phyloP scores from a whole-genome alignment of 768 basidiomycete species.

The Boletus sp. region DNA sequence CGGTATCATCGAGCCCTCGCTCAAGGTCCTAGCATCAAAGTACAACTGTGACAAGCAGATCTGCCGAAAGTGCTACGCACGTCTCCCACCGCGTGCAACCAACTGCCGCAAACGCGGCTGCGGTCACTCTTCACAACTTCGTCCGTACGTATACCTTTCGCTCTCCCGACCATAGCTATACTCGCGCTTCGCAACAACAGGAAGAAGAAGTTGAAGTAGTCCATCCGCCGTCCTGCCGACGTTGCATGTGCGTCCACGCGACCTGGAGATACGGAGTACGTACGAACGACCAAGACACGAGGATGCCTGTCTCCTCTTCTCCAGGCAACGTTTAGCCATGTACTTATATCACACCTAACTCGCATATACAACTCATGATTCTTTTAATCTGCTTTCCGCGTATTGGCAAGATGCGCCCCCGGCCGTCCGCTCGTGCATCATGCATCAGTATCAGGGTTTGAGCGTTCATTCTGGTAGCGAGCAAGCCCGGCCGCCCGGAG shows the following conservation, averaged over 20 bases:
- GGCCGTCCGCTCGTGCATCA: too few species aligned
- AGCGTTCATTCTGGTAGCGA: not conserved
- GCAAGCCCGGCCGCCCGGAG: not conserved
- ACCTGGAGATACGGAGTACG: slow-evolving; percentile 13
- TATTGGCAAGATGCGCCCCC: not conserved
- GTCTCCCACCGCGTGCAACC: slow-evolving; percentile 97
- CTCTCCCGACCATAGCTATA: not conserved
- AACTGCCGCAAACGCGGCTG: slow-evolving; percentile 97
- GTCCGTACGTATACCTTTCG: slow-evolving; percentile 59
- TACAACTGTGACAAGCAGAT: slow-evolving; percentile 99
- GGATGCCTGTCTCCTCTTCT: not conserved
- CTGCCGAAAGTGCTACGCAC: slow-evolving; percentile 99
- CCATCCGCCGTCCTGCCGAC: slow-evolving; percentile 5
- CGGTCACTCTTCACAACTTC: slow-evolving; percentile 87
- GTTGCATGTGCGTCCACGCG: not conserved
- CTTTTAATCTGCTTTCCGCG: not conserved
- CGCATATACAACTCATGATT: slow-evolving; percentile 20
- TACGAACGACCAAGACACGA: slow-evolving; percentile 3
- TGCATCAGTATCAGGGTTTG: not conserved
- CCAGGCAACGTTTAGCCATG: slow-evolving; percentile 8
- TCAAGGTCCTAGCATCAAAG: slow-evolving; percentile 95
- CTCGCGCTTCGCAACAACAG: slow-evolving; percentile 33
- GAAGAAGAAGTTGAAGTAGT: slow-evolving; percentile 97
- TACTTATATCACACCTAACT: slow-evolving; percentile 16
- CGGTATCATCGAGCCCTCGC: slow-evolving; percentile 98